phyloP scores from a whole-genome alignment of 306 rosid species.

The Fragaria ananassa region DNA sequence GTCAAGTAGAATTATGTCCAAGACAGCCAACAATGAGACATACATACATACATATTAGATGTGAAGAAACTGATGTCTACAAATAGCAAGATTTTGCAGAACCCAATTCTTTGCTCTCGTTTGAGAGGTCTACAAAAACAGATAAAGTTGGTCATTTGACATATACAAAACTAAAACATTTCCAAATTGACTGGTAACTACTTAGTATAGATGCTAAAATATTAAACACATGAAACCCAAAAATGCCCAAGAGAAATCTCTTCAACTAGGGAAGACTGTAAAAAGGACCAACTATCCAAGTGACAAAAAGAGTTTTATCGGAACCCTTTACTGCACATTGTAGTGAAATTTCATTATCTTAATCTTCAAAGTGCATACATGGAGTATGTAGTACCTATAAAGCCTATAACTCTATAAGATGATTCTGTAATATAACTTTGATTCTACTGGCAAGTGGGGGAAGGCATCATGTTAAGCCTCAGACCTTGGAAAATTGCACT shows the following conservation, averaged over 20 bases:
- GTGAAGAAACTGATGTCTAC: no score
- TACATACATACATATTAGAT: no score
- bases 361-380: background rate
- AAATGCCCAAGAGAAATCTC: background rate
- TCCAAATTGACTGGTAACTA: no score
- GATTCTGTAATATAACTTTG: background rate
- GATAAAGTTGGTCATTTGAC: no score
- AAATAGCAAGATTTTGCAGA: no score
- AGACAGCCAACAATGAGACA: no score
- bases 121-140: no score
- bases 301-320: background rate
- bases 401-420: background rate
- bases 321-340: background rate
- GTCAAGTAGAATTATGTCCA: no score
- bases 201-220: no score
- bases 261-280: background rate
- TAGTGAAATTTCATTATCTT: slow-evolving; percentile 4
- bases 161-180: no score
- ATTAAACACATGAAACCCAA: no score
- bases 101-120: no score
- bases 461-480: background rate
- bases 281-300: background rate
- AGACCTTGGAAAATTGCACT: slow-evolving; percentile 1
- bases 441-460: background rate
- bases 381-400: background rate